Percentiles rank a stretch among this genome's conserved stretches.
Evolutionary conservation across 768 basidiomycete genomes (phyloP).

Genomic region (Peribolospora kevripleyi): DNA sequence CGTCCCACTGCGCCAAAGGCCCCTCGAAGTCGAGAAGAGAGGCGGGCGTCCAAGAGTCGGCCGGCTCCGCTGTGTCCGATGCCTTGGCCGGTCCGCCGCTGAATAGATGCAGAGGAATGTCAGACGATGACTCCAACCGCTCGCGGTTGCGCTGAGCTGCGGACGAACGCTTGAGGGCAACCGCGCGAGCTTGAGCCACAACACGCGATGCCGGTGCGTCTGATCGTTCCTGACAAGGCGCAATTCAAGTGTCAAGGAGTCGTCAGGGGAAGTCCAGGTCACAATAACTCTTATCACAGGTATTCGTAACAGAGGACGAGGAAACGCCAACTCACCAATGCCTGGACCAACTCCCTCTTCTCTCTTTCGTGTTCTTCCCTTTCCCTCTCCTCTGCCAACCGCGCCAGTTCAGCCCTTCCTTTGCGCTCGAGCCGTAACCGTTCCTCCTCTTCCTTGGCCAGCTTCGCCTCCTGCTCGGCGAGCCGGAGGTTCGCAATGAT

Average conservation of each 20-base stretch:
- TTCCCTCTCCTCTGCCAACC: neutral
- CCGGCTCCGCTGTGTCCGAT: too few species aligned
- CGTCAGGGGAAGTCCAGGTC: neutral
- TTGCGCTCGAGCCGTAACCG: constrained; percentile 16
- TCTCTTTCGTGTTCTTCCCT: neutral
- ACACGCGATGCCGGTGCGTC: neutral
- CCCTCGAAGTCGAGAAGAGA: too few species aligned
- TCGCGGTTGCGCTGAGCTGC: neutral
- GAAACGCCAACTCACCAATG: neutral
- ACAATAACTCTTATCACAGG: neutral
- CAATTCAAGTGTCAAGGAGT: neutral
- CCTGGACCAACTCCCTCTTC: constrained; percentile 4
- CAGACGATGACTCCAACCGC: too few species aligned
- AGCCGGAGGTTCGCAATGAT: constrained; percentile 48
- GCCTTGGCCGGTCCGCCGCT: too few species aligned
- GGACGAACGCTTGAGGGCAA: constrained; percentile 5
- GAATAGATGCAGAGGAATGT: too few species aligned
- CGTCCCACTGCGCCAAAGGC: too few species aligned
- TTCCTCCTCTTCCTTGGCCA: constrained; percentile 10
- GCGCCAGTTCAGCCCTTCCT: constrained; percentile 1
- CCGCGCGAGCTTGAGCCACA: neutral
- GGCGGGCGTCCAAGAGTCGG: too few species aligned
- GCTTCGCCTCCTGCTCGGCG: constrained; percentile 7
- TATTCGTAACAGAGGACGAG: too few species aligned
- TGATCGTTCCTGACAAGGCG: neutral